A percentile compares a stretch with the other conserved stretches of the same genome.
Conservation (phyloP, 768 basidiomycete genomes). For the Nevesoporus exiguus region DNA sequence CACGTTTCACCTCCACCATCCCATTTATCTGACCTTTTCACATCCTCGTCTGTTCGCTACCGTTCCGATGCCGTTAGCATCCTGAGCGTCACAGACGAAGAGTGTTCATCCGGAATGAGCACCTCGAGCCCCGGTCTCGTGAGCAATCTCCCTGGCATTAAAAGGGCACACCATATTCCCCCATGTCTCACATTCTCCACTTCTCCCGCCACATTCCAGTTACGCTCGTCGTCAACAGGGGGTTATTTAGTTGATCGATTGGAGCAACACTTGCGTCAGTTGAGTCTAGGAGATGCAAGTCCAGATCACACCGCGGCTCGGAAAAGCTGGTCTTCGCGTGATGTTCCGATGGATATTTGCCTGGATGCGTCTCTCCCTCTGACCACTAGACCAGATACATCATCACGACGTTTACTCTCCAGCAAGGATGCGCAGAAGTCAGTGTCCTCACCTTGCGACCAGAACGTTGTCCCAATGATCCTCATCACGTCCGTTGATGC, state of each 20-base stretch:
- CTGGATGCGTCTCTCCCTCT: neutral
- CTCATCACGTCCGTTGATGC: slow-evolving; percentile 26
- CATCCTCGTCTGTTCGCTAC: slow-evolving; percentile 17
- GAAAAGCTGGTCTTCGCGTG: neutral
- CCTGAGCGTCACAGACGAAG: slow-evolving; percentile 7
- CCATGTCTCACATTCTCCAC: slow-evolving; percentile 5
- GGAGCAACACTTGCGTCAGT: slow-evolving; percentile 18
- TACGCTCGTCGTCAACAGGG: slow-evolving; percentile 17
- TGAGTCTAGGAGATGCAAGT: slow-evolving; percentile 17
- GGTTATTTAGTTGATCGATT: slow-evolving; percentile 22
- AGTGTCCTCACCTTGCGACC: neutral
- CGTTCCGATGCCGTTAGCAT: slow-evolving; percentile 6
- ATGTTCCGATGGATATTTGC: slow-evolving; percentile 6
- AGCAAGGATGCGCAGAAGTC: neutral
- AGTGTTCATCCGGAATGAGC: slow-evolving; percentile 15
- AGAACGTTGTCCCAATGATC: slow-evolving; percentile 20
- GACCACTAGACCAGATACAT: neutral
- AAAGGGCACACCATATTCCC: neutral
- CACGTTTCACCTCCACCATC: slow-evolving; percentile 3
- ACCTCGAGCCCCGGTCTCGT: neutral
- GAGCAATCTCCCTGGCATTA: neutral
- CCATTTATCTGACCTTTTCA: neutral
- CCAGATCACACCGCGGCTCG: neutral
- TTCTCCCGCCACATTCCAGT: slow-evolving; percentile 18
- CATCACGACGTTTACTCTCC: neutral